Conservation (phyloP, 1,284 basidiomycete species). For the Cryptococcus jaspeensis region DNA sequence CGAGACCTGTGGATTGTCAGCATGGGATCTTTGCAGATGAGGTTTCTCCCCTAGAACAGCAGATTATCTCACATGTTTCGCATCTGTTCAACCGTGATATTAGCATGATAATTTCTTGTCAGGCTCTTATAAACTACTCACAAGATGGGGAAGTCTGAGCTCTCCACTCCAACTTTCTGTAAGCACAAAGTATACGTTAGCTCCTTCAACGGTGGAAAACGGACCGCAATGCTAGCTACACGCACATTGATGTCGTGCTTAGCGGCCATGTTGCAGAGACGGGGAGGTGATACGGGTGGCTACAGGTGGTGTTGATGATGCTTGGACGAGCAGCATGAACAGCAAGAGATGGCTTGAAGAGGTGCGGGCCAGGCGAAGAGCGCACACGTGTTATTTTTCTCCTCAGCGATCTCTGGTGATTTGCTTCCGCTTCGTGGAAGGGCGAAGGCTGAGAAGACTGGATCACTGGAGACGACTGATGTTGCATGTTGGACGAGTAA, state of each 20-base stretch:
- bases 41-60: too few relatives aligned
- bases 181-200: background rate
- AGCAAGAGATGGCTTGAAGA: too few relatives aligned
- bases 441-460: too few relatives aligned
- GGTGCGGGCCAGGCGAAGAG: too few relatives aligned
- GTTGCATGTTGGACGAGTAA: too few relatives aligned
- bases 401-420: too few relatives aligned
- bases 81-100: conserved; percentile 76
- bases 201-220: background rate
- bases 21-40: background rate
- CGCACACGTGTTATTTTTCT: too few relatives aligned
- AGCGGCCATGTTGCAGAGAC: conserved; percentile 29
- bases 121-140: conserved; percentile 21
- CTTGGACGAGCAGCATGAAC: too few relatives aligned
- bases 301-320: too few relatives aligned
- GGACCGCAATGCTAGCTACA: background rate
- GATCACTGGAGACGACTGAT: too few relatives aligned
- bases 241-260: conserved; percentile 53
- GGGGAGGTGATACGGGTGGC: too few relatives aligned
- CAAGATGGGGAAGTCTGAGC: conserved; percentile 51
- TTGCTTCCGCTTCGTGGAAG: too few relatives aligned
- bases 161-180: conserved; percentile 51
- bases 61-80: conserved; percentile 81
- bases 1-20: conserved; percentile 62
- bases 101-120: conserved; percentile 41